phyloP scores from a whole-genome alignment of 2,329 filamentous ascomycete genomes.

The Phyllosticta citrichinensis region DNA sequence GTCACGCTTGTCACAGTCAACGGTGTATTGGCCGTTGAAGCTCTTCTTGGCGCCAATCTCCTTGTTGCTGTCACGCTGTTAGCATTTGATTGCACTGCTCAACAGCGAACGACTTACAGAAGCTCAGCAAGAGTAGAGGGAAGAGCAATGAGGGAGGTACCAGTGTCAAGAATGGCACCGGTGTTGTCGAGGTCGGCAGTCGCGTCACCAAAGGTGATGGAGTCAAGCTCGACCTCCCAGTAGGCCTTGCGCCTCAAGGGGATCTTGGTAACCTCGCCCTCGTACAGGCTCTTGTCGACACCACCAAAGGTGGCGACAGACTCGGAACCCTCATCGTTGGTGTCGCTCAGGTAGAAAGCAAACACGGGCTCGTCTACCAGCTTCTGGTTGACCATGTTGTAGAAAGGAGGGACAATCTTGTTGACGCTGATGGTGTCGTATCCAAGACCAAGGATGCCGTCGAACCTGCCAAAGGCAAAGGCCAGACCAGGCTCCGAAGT shows the following conservation, averaged over 20 bases:
- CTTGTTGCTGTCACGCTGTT: constrained; percentile 52
- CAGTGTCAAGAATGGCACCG: constrained; percentile 94
- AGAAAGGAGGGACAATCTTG: constrained; percentile 87
- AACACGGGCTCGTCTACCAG: constrained; percentile 89
- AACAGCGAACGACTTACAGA: constrained; percentile 42
- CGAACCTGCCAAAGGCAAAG: constrained; percentile 95
- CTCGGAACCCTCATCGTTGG: constrained; percentile 58
- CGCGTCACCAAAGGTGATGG: constrained; percentile 79
- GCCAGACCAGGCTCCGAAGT: constrained; percentile 92
- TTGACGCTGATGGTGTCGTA: constrained; percentile 98
- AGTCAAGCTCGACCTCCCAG: constrained; percentile 96
- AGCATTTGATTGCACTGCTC: neutral
- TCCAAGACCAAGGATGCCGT: constrained; percentile 89
- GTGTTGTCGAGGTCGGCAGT: constrained; percentile 86
- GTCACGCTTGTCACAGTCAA: constrained; percentile 79
- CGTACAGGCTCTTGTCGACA: constrained; percentile 69
- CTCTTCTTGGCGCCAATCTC: constrained; percentile 98
- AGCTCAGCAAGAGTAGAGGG: constrained; percentile 87
- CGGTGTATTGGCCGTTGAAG: constrained; percentile 90
- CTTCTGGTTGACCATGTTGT: constrained; percentile 85
- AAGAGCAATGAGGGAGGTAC: constrained; percentile 93
- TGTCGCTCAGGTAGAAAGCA: constrained; percentile 85
- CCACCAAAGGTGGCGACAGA: constrained; percentile 90
- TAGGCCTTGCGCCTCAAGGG: constrained; percentile 97
- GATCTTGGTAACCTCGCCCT: constrained; percentile 82